Evolutionary conservation across 225 moss, liverwort and hornwort genomes (phyloP).

Genomic region (Bryoerythrophyllum caledonicum): DNA sequence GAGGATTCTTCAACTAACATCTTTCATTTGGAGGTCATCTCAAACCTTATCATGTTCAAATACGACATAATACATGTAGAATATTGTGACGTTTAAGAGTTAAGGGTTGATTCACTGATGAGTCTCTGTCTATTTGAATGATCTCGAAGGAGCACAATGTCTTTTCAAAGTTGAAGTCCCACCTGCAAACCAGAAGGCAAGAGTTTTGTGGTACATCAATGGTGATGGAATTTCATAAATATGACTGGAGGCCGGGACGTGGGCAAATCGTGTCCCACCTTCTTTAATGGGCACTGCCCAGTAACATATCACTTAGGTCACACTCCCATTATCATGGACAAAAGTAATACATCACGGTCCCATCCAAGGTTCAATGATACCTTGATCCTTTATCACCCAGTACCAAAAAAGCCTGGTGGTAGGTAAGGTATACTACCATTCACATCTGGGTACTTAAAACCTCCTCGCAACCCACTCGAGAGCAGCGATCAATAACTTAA

Average conservation of each 20-base stretch:
- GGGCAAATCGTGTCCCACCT: conserved; percentile 16
- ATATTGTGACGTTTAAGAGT: no score
- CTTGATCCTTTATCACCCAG: not conserved
- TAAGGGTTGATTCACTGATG: not conserved
- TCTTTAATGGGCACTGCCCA: conserved; percentile 7
- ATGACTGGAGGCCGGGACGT: not conserved
- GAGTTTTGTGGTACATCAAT: not conserved
- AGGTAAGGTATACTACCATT: not conserved
- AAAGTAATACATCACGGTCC: not conserved
- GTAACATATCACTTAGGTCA: conserved; percentile 10
- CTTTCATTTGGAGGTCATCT: no score
- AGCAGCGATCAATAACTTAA: no score
- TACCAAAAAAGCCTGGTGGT: conserved; percentile 5
- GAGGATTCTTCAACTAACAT: no score
- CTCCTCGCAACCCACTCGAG: not conserved
- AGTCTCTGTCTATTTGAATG: not conserved
- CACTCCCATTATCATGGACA: not conserved
- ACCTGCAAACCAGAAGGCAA: not conserved
- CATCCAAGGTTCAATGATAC: not conserved
- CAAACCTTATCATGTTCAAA: no score
- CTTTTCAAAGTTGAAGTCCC: conserved; percentile 13
- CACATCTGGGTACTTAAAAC: not conserved
- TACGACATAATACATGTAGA: no score
- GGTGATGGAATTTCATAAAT: conserved; percentile 27
- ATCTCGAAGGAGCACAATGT: not conserved